phyloP scores from a whole-genome alignment of 2,329 filamentous ascomycete genomes.

The Beauveria medogensis region DNA sequence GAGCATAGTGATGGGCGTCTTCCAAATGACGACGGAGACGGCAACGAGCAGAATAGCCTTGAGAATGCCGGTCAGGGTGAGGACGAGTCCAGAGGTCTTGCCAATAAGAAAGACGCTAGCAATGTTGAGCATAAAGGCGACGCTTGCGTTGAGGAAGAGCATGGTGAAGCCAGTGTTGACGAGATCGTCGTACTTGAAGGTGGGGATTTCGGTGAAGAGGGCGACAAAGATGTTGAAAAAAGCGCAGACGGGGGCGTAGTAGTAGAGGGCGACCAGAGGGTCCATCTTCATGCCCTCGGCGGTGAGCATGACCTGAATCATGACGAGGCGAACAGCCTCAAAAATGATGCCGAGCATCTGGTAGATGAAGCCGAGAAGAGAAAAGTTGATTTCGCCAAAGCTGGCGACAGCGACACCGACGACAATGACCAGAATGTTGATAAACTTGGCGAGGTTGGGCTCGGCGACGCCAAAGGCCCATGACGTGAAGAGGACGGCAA shows the following conservation, averaged over 20 bases:
- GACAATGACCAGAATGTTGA: conserved; percentile 45
- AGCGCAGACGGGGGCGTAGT: conserved; percentile 79
- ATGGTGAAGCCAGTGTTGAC: conserved; percentile 55
- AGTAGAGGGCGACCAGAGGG: conserved; percentile 79
- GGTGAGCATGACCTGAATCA: conserved; percentile 77
- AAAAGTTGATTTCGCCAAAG: conserved; percentile 60
- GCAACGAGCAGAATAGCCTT: conserved; percentile 81
- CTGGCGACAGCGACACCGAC: conserved; percentile 44
- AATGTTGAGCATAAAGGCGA: conserved; percentile 75
- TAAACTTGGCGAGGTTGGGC: conserved; percentile 35
- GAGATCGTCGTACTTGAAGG: conserved; percentile 58
- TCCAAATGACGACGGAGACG: conserved; percentile 70
- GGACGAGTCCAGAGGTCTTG: conserved; percentile 77
- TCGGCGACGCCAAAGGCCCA: conserved; percentile 49
- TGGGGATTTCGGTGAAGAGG: conserved; percentile 58
- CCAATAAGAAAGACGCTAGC: conserved; percentile 84
- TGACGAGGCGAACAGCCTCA: conserved; percentile 72
- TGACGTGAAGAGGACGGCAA: conserved; percentile 57
- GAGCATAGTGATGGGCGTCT: conserved; percentile 58
- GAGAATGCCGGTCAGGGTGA: conserved; percentile 78
- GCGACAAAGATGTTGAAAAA: conserved; percentile 69
- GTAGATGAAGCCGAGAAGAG: conserved; percentile 55
- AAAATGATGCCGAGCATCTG: conserved; percentile 71
- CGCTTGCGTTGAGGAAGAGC: conserved; percentile 63
- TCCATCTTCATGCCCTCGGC: conserved; percentile 78